Evolutionary conservation across 345 rosid genomes (phyloP), one percentile per base, ranked within the genome.

Genomic region (Eucalyptus urophylla): DNA sequence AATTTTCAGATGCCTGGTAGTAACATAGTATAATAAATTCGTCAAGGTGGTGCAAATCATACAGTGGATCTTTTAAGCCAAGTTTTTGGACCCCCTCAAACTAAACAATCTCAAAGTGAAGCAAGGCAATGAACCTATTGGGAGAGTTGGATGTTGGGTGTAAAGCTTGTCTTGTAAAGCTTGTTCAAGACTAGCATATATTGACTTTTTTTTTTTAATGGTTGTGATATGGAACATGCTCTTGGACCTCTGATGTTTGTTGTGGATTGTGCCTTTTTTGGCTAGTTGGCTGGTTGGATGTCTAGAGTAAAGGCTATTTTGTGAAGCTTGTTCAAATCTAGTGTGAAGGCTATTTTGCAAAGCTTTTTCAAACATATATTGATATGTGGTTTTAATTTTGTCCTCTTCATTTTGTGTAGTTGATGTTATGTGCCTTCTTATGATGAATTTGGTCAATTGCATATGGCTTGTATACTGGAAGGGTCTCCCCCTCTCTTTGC

Each of bases 231-330:
- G 40, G 25, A 10, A 33, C 25, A 72, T 19, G 81, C 8, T 17
- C 19, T 37, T 72, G 25, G 14, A 72, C 25, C 7, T 21, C 2
- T 10, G 1, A 0, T 19, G 25, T 33, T 0, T 3, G 4, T 1
- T 37, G 45, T 33, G 1, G 45, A 72, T 9, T 19, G 14, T 72
- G 44, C 80, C 81, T 72, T 37, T 69, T 33, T 33, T 33, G 81
- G 81, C 81, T 72, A 31, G 8, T 72, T 33, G 25, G 45, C 81
- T 72, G 7, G 81, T 72, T 37, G 24, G 80, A 69, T 69, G 80
- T 33, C 7, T 9, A 2, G 44, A 1, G 81, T 33, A 72, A 33
- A 67, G 80, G 80, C 4, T 8, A 1, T 31, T 67, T 67, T 67
- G 43, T 0, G 0, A 67, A 31, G 22, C 43, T 31, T 67, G 22